A percentile compares a stretch with the other conserved stretches of the same genome.
Conservation (phyloP, 164 flowering plant species). For the Chloranthus sessilifolius region DNA sequence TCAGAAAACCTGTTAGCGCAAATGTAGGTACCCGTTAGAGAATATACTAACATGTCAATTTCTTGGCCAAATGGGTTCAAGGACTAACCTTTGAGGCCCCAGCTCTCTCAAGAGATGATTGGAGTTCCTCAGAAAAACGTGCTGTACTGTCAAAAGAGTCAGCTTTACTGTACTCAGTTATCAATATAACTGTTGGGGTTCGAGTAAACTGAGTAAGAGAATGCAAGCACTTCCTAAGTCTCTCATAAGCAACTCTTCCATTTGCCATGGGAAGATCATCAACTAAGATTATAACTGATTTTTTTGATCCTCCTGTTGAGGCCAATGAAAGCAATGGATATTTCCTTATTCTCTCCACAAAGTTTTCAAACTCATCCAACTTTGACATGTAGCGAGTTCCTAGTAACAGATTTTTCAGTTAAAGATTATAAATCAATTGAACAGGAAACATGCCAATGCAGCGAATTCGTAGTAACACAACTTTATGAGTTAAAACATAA, state of each 20-base stretch:
- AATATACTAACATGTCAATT: no score
- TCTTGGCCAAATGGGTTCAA: no score
- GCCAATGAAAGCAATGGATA: slow-evolving; percentile 49
- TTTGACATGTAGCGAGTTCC: slow-evolving; percentile 76
- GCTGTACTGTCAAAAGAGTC: slow-evolving; percentile 43
- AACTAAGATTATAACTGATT: slow-evolving; percentile 50
- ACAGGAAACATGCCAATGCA: no score
- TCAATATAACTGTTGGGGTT: slow-evolving; percentile 66
- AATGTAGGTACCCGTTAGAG: no score
- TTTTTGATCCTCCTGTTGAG: slow-evolving; percentile 19
- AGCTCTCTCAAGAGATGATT: slow-evolving; percentile 53
- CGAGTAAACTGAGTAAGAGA: slow-evolving; percentile 59
- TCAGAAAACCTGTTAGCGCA: no score
- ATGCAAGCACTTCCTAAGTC: slow-evolving; percentile 61
- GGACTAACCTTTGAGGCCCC: slow-evolving; percentile 84
- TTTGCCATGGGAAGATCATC: slow-evolving; percentile 85
- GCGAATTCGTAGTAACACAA: no score
- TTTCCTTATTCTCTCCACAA: slow-evolving; percentile 75
- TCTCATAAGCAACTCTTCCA: slow-evolving; percentile 53
- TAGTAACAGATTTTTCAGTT: slow-evolving; percentile 22
- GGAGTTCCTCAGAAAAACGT: slow-evolving; percentile 58
- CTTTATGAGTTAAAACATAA: neutral
- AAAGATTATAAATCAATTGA: no score
- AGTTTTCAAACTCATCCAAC: slow-evolving; percentile 83
- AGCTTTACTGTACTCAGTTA: slow-evolving; percentile 52